Evolutionary conservation across 1,284 basidiomycete genomes (phyloP).

Genomic region (Marasmius tenuissimus): DNA sequence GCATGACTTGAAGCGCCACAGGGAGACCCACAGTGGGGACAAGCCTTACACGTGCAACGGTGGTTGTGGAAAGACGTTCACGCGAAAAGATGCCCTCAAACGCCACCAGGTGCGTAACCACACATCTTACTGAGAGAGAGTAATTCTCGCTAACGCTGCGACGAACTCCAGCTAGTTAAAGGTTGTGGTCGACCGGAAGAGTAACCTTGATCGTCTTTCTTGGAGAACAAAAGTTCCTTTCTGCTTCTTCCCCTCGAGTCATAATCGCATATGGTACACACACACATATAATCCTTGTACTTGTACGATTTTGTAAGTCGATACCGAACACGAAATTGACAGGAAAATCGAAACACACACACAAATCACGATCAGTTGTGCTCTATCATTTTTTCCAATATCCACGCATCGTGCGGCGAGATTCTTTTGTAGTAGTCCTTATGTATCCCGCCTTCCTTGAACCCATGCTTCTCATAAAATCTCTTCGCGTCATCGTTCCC

Average conservation of each 20-base stretch:
- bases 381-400: conserved; percentile 58
- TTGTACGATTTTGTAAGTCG: not conserved
- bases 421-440: conserved; percentile 85
- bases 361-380: conserved; percentile 5
- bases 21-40: conserved; percentile 79
- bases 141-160: conserved; percentile 19
- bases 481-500: conserved; percentile 69
- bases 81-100: conserved; percentile 79
- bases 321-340: not conserved
- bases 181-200: conserved; percentile 71
- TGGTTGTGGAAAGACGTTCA: conserved; percentile 80
- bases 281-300: not conserved
- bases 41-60: conserved; percentile 80
- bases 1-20: conserved; percentile 78
- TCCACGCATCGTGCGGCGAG: conserved; percentile 74
- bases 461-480: conserved; percentile 80
- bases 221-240: not conserved
- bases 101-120: conserved; percentile 64
- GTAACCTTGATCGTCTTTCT: not conserved
- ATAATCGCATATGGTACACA: not conserved
- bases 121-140: conserved; percentile 8
- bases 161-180: conserved; percentile 62
- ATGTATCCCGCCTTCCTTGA: conserved; percentile 60
- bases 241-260: not conserved
- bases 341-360: conserved; percentile 1